Percentiles rank a stretch among this genome's conserved stretches.
These are phyloP conservation scores for Colletotrichum paranaense DNA, from an alignment of 2,329 filamentous ascomycete genomes.

Conservation along the genomic window DNA sequence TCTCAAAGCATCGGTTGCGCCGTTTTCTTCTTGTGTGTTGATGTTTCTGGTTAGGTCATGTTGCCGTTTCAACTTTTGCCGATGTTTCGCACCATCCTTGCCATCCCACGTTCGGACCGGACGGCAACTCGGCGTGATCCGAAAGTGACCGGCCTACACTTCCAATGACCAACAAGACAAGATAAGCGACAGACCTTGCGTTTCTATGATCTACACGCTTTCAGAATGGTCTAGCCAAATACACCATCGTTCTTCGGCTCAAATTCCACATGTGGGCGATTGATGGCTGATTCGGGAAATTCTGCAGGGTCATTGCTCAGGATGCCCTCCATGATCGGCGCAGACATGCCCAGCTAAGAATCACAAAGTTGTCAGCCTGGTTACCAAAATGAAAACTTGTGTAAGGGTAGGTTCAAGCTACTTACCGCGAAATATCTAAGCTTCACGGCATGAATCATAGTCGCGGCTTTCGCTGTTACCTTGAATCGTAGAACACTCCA, in stretches of 20 bases:
- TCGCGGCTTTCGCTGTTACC: constrained; percentile 15
- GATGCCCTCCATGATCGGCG: constrained; percentile 29
- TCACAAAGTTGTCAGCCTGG: background rate
- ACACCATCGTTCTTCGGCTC: constrained; percentile 26
- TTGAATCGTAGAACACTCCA: constrained; percentile 30
- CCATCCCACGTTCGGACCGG: background rate
- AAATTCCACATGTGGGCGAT: constrained; percentile 15
- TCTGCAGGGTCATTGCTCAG: background rate
- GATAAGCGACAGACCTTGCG: background rate
- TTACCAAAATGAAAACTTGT: fast-evolving
- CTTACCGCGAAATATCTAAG: constrained; percentile 32
- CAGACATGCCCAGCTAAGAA: constrained; percentile 26
- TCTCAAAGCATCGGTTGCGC: background rate
- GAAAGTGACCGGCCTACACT: background rate
- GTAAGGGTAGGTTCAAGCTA: background rate
- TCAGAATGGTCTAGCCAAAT: constrained; percentile 3
- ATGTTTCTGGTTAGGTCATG: background rate
- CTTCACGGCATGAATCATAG: constrained; percentile 33
- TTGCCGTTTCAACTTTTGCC: background rate
- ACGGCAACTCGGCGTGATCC: background rate
- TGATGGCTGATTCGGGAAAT: constrained; percentile 10
- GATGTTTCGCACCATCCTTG: background rate
- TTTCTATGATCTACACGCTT: background rate
- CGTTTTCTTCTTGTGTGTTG: background rate
- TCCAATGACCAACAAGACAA: background rate